Conservation (phyloP, 2,329 filamentous ascomycete species). For the Drechslerella stenobrocha region DNA sequence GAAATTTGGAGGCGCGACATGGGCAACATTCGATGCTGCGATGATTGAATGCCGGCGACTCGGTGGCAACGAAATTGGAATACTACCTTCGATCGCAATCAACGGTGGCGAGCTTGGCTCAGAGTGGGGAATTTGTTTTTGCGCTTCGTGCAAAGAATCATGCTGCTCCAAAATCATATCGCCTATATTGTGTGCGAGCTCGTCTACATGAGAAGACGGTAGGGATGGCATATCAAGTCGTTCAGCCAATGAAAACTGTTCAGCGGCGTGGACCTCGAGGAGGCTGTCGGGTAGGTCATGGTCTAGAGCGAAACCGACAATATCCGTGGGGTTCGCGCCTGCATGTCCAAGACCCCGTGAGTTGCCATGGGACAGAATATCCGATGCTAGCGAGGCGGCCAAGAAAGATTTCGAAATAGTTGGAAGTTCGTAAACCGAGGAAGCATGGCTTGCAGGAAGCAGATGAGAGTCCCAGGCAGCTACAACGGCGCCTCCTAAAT, state of each 20-base stretch:
- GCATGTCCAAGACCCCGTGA: too few relatives aligned
- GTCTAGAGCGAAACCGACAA: too few relatives aligned
- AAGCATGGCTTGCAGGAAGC: constrained; percentile 12
- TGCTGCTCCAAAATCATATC: neutral
- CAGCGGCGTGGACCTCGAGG: too few relatives aligned
- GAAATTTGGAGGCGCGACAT: neutral
- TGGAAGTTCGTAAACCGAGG: constrained; percentile 6
- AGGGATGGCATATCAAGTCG: neutral
- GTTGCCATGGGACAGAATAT: neutral
- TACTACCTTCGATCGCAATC: neutral
- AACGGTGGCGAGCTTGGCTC: neutral
- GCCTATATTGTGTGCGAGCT: neutral
- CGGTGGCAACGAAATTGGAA: neutral
- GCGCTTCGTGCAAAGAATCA: neutral
- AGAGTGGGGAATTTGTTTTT: neutral
- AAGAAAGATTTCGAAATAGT: neutral
- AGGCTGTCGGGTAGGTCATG: neutral
- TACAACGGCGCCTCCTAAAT: neutral
- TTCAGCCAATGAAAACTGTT: neutral
- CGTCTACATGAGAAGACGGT: neutral
- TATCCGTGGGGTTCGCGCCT: too few relatives aligned
- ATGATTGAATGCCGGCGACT: neutral
- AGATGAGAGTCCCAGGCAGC: neutral
- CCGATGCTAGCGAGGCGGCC: neutral
- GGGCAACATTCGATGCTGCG: neutral